Evolutionary conservation across 2,329 filamentous ascomycete genomes (phyloP).

Genomic region (Sclerotinia minor): DNA sequence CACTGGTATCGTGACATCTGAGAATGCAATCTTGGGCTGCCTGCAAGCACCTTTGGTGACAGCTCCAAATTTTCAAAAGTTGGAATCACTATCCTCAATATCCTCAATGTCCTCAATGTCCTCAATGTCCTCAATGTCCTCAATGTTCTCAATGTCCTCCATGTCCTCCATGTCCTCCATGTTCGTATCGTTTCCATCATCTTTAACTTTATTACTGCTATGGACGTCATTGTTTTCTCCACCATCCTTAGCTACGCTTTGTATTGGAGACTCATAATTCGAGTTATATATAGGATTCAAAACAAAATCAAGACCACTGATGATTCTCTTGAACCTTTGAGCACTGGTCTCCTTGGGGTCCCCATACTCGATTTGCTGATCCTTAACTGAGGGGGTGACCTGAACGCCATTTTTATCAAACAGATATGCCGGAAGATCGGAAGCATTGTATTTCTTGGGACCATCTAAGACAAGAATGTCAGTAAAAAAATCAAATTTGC

Average conservation of each 20-base stretch:
- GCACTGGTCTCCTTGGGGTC: constrained; percentile 33
- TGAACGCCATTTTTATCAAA: constrained; percentile 55
- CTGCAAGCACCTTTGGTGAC: background rate
- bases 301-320: constrained; percentile 25
- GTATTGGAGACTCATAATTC: constrained; percentile 10
- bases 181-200: background rate
- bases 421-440: constrained; percentile 42
- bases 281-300: constrained; percentile 20
- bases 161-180: background rate
- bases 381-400: constrained; percentile 58
- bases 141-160: background rate
- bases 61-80: background rate
- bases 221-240: background rate
- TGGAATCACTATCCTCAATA: background rate
- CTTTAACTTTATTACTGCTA: background rate
- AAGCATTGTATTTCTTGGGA: constrained; percentile 11
- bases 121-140: background rate
- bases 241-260: background rate
- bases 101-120: background rate
- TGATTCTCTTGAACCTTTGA: constrained; percentile 30
- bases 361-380: constrained; percentile 52
- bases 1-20: background rate
- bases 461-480: constrained; percentile 26
- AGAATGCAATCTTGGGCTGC: background rate
- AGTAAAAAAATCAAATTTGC: constrained; percentile 11